Evolutionary conservation across 768 basidiomycete genomes (phyloP), one percentile per base, ranked within the genome.

Genomic region (Pisolithus orientalis): DNA sequence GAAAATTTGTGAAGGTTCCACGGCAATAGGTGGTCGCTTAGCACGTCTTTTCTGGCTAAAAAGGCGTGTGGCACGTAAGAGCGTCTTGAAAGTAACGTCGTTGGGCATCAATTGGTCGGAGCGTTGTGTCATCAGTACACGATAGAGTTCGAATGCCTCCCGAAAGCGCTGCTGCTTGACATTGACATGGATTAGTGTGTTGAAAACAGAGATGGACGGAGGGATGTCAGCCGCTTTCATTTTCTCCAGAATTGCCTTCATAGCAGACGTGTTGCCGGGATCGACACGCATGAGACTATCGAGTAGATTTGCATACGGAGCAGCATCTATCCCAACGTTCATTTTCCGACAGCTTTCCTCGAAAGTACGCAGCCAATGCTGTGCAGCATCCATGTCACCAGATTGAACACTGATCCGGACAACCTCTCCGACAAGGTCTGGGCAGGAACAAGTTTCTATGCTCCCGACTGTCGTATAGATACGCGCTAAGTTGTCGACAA

Each of bases 121-220:
- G 1, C 72, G 64, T 31, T 72, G 61, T 27, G 44, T 53, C 56
- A 72, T 64, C 43, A 83, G 59, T 21, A 71, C 49, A 9, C 58
- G 59, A 55, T 80, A 83, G 4, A 80, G 63, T 3, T 66, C 58
- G 53, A 80, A 76, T 6, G 73, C 75, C 16, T 68, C 65, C 5
- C 56, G 57, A 45, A 70, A 63, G 5, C 67, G 66, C 13, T 62
- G 51, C 1, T 60, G 61, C 11, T 68, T 59, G 37, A 70, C 57
- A 50, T 77, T 72, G 14, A 65, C 63, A 6, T 71, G 65, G 16
- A 83, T 72, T 55, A 83, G 70, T 8, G 72, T 54, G 52, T 82
- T 80, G 65, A 80, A 74, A n/a, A 80, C 55, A 38, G 59, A 58
- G 9, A 71, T 64, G 49, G 76, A 68, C 0, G 74, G 72, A 2